phyloP scores from a whole-genome alignment of 2,329 filamentous ascomycete genomes.

The Clonostachys solani region DNA sequence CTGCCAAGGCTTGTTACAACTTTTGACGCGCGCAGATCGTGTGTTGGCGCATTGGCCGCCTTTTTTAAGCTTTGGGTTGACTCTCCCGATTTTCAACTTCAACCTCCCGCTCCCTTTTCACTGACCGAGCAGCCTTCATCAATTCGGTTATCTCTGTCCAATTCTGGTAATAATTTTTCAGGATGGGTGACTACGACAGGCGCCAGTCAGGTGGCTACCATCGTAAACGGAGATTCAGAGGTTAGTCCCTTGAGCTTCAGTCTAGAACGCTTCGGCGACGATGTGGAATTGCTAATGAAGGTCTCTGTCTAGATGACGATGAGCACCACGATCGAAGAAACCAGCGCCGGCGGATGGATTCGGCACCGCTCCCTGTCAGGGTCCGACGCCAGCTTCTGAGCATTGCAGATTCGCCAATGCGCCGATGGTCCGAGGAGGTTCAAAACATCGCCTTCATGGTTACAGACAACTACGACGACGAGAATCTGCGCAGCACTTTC shows the following conservation, averaged over 20 bases:
- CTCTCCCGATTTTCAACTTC: no score
- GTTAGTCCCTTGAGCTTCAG: conserved; percentile 36
- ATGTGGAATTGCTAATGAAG: conserved; percentile 3
- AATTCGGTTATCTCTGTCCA: not conserved
- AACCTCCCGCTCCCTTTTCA: no score
- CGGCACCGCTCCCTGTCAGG: conserved; percentile 62
- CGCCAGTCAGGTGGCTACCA: conserved; percentile 51
- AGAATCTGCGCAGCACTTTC: conserved; percentile 70
- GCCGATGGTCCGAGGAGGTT: conserved; percentile 75
- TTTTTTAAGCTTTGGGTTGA: no score
- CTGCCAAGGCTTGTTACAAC: no score
- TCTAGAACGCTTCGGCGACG: not conserved
- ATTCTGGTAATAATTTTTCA: not conserved
- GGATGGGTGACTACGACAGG: conserved; percentile 54
- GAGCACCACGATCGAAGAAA: conserved; percentile 73
- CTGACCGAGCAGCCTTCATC: not conserved
- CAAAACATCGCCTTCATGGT: conserved; percentile 70
- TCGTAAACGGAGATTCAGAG: conserved; percentile 77
- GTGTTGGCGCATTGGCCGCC: no score
- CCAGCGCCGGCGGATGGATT: conserved; percentile 70
- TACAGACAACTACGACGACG: conserved; percentile 81
- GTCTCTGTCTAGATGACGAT: conserved; percentile 51
- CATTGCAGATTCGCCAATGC: conserved; percentile 77
- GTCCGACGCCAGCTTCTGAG: conserved; percentile 75
- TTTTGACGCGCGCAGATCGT: no score